Conservation (phyloP, 164 flowering plant genomes). For the Aristolochia contorta region DNA sequence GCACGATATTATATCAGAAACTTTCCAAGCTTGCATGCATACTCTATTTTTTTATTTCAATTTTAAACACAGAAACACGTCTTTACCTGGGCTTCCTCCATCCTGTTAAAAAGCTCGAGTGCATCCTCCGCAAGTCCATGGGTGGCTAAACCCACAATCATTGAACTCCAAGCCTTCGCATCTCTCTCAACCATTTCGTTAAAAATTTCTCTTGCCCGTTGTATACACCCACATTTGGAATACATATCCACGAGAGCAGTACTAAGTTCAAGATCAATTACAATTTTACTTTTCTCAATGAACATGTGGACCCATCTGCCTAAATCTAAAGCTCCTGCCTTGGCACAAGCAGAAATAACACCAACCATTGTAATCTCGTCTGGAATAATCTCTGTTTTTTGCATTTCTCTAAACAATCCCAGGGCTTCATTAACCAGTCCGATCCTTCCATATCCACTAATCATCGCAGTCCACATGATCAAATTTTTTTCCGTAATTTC, state of each 20-base stretch:
- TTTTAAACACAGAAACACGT: background rate
- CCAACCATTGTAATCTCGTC: constrained; percentile 45
- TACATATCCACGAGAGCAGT: constrained; percentile 47
- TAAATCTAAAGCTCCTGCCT: constrained; percentile 34
- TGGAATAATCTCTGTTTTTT: constrained; percentile 22
- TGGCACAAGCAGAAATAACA: constrained; percentile 37
- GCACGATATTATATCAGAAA: too few species aligned
- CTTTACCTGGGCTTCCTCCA: constrained; percentile 31
- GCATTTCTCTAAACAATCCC: constrained; percentile 39
- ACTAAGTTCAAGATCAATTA: constrained; percentile 30
- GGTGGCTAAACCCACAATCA: constrained; percentile 38
- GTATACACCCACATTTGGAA: constrained; percentile 39
- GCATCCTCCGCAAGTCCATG: constrained; percentile 43
- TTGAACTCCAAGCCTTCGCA: constrained; percentile 38
- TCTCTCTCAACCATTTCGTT: constrained; percentile 30
- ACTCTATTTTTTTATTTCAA: too few species aligned
- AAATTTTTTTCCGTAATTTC: constrained; percentile 38
- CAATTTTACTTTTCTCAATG: constrained; percentile 21
- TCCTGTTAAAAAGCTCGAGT: constrained; percentile 20
- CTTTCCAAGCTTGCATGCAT: too few species aligned
- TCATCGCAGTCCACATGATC: constrained; percentile 38
- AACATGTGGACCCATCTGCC: constrained; percentile 41
- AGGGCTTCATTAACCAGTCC: constrained; percentile 33
- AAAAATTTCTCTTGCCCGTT: constrained; percentile 28
- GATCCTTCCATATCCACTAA: constrained; percentile 32